Evolutionary conservation across 2,329 filamentous ascomycete genomes (phyloP), one percentile per base, ranked within the genome.

Genomic region (Cucurbitaria berberidis): DNA sequence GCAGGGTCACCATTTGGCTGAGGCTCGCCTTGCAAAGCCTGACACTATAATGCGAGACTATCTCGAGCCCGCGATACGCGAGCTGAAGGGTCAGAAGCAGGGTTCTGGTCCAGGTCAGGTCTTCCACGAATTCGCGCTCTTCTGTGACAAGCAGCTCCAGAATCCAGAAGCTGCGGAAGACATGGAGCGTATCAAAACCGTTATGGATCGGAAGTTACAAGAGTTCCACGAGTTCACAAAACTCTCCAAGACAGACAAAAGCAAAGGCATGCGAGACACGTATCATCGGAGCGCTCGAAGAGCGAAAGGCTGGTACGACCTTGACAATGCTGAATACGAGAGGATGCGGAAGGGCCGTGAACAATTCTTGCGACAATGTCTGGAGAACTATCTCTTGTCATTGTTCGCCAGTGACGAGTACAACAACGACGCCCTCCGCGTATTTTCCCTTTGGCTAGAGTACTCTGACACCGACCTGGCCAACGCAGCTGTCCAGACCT

Each of bases 371-470:
- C 86, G 89, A 29, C 85, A 95, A 63, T 95, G 92, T 71, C 78
- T 99, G 18, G 91, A 96, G 69, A 98, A 98, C 69, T 99, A 99
- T 66, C 82, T 99, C 2, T 84, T 93, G 2, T 90, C 91, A 2
- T 82, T 99, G 30, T 84, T 83, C 43, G 90, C 93, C 13, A 96
- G 90, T 19, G 93, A 99, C 65, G 86, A 90, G 29, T 89, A 96
- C 75, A 89, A 96, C 68, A 92, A 91, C 59, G 92, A 96, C 68
- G 89, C 91, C 3, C 82, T 99, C 46, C 89, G 95, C 1, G 97
- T 99, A 71, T 93, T 93, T 49, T 91, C 95, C 0, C 78, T 99
- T 16, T 99, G 95, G 95, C 84, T 99, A 9, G 92, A 96, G 70
- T 86, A 93, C 56, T 89, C 91, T 0, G 85, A 86, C n/a, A 88